Base-by-base conservation (phyloP, 768 basidiomycete genomes). In the Brasilioporus rufonigricans region DNA sequence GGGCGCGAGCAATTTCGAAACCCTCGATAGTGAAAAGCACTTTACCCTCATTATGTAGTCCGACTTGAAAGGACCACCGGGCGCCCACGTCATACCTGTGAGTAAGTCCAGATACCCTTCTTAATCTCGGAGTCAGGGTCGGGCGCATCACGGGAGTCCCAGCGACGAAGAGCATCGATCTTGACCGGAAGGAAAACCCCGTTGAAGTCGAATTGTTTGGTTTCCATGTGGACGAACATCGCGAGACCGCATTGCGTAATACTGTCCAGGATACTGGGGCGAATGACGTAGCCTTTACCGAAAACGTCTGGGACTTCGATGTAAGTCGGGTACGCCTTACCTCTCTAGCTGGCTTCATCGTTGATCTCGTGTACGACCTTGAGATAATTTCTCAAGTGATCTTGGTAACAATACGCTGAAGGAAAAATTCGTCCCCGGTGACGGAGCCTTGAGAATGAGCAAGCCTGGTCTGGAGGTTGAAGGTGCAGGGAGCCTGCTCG, bases 181-280 rank as follows among this genome's bases (percentile, higher is more conserved):
- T 61, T 67, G 40, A 69, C 68, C 6, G 68, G 68, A 40, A 69
- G 66, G 36, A 69, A 68, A 13, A 69, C 64, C 19, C 68, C 68
- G 4, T 64, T 68, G 48, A 69, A 69, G 44, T 69, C 68, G 40
- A 69, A 69, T 7, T 56, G 67, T 40, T 69, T 69, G 27, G 64
- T 63, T 23, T 61, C 59, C 62, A 65, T 63, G n/a, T 65, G 61
- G 53, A 63, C 65, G 49, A 63, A 63, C 68, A 69, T 65, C 2
- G 65, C 64, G 16, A 69, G 66, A 51, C 68, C 68, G 27, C 65
- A 67, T 47, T 69, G 68, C 18, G 68, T 69, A 45, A 69, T 67
- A 12, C 68, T 70, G 53, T 72, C 71, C 8, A 72, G 55, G 32
- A 72, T 60, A 50, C 71, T 71, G 4, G 71, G 71, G 52, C 72